Evolutionary conservation across 2,329 filamentous ascomycete species (phyloP), one percentile per base, ranked within the genome.

Genomic region (Chrysosporium queenslandicum): DNA sequence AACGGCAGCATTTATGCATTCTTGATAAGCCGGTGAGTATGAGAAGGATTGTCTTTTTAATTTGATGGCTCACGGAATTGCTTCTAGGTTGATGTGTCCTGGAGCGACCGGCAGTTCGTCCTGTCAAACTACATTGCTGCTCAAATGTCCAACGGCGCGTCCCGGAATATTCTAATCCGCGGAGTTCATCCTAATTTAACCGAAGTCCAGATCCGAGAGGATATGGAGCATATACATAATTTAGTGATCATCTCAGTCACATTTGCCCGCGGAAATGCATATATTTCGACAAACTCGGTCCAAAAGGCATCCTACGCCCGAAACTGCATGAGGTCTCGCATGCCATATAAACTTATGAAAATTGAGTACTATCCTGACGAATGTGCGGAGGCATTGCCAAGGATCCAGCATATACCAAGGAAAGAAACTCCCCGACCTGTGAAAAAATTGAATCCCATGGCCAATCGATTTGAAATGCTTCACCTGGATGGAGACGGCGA

Each of bases 151-250:
- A 72, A 67, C 45, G 86, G 86, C 12, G 85, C 85, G 12, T 85
- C 81, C 39, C 81, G 87, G 55, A 92, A 91, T 60, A 66, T 94
- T 34, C 70, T 90, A 18, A 77, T 94, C 39, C 77, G 78, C 53
- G 76, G 77, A 8, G 79, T 78, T 58, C 73, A 73, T 59, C 70
- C 70, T 50, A 76, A 71, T 50, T 71, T 86, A 58, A 87, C 81
- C 0, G 82, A 82, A 58, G 69, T 78, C 6, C 68, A 70, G 14
- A 80, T 94, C 57, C 80, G 84, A 9, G 76, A 82, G 3, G 85
- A 94, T 60, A 74, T 92, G 34, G 83, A 89, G 21, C 87, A 94
- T 64, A 91, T 94, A 55, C 82, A 91, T 70, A 86, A 87, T 56
- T 74, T 94, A 1, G 72, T 83, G 20, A 77, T 94, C 9, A 74